Conservation (phyloP, 352 stramenopile species). For the Phytophthora idaei region DNA sequence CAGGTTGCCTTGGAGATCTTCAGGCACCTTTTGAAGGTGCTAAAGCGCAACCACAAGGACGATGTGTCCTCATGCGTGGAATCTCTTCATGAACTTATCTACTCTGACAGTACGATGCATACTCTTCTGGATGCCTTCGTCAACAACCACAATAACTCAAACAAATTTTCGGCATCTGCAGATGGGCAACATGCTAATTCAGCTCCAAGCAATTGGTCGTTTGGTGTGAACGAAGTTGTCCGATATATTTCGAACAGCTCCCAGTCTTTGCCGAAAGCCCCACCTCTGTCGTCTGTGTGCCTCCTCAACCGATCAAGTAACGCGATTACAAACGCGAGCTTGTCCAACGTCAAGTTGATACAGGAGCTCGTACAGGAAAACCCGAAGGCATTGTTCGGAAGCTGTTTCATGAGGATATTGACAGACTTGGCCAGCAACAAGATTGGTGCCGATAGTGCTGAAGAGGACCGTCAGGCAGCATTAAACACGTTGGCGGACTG, state of each 20-base stretch:
- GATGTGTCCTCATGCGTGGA: constrained; percentile 4
- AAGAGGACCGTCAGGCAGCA: constrained; percentile 69
- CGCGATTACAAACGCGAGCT: constrained; percentile 39
- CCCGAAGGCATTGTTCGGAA: constrained; percentile 37
- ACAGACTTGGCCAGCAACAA: constrained; percentile 41
- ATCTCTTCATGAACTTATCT: constrained; percentile 45
- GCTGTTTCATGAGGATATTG: constrained; percentile 30
- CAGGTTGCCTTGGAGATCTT: constrained; percentile 62
- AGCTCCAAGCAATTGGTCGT: constrained; percentile 75
- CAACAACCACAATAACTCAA: constrained; percentile 69
- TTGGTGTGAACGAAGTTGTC: constrained; percentile 72
- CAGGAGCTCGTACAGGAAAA: constrained; percentile 58
- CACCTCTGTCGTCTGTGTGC: constrained; percentile 59
- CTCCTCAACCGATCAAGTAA: constrained; percentile 57
- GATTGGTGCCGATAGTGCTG: constrained; percentile 43
- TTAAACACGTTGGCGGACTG: constrained; percentile 65
- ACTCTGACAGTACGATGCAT: constrained; percentile 49
- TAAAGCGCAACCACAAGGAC: constrained; percentile 34
- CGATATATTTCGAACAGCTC: constrained; percentile 51
- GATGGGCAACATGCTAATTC: constrained; percentile 74
- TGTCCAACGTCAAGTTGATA: constrained; percentile 52
- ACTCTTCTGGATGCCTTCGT: constrained; percentile 50
- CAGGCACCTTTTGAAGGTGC: constrained; percentile 53
- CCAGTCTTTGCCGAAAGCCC: constrained; percentile 53
- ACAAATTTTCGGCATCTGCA: constrained; percentile 63